Evolutionary conservation across 2,329 filamentous ascomycete species (phyloP).

Genomic region (Capronia americana): DNA sequence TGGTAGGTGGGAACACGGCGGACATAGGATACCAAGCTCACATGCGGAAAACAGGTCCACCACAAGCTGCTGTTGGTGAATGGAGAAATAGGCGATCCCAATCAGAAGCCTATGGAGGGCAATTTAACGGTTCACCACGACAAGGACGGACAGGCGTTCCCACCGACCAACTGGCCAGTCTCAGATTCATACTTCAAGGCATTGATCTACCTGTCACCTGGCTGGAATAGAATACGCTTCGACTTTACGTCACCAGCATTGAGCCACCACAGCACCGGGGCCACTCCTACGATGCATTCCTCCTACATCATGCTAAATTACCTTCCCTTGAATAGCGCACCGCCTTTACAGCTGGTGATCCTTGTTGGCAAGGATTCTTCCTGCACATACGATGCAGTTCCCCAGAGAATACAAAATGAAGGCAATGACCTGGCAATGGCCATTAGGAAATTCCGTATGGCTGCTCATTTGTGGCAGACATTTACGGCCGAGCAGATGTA

Average conservation of each 20-base stretch:
- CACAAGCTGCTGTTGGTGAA: conserved; percentile 86
- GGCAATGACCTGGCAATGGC: conserved; percentile 82
- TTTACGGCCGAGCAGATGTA: conserved; percentile 98
- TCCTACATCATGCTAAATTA: conserved; percentile 85
- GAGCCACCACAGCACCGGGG: conserved; percentile 63
- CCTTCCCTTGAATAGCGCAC: conserved; percentile 76
- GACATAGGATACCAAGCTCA: conserved; percentile 11
- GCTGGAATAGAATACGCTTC: conserved; percentile 84
- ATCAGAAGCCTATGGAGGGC: conserved; percentile 74
- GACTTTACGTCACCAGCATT: conserved; percentile 87
- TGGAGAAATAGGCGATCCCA: conserved; percentile 78
- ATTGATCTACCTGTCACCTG: conserved; percentile 86
- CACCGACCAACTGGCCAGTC: conserved; percentile 84
- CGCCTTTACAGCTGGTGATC: conserved; percentile 88
- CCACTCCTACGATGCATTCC: conserved; percentile 74
- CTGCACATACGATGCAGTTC: conserved; percentile 81
- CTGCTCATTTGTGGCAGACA: conserved; percentile 94
- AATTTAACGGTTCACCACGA: conserved; percentile 78
- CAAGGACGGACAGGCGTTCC: conserved; percentile 75
- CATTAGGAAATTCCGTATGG: conserved; percentile 89
- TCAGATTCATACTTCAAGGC: conserved; percentile 90
- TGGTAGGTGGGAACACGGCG: conserved; percentile 65
- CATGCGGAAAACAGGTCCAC: conserved; percentile 68
- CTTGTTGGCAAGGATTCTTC: conserved; percentile 87
- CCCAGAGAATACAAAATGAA: conserved; percentile 75